A percentile compares a stretch with the other conserved stretches of the same genome.
Evolutionary conservation across 177 flowering plant species (phyloP).

Genomic region (Vitis hybrid): DNA sequence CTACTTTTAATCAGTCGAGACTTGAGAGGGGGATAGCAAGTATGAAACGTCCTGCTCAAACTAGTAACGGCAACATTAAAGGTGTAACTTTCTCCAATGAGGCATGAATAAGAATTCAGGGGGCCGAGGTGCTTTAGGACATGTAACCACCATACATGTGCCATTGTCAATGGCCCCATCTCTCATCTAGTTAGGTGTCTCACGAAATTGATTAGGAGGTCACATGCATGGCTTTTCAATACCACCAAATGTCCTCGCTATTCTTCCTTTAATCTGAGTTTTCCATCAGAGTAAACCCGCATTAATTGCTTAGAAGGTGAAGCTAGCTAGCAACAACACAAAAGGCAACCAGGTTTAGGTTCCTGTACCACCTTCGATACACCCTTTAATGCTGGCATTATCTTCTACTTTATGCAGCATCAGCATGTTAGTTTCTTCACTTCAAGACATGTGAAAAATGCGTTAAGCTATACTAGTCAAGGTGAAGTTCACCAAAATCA

Average conservation of each 20-base stretch:
- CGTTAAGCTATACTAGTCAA: background rate
- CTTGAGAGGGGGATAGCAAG: too few relatives aligned
- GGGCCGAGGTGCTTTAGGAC: background rate
- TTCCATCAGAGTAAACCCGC: background rate
- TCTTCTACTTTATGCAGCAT: background rate
- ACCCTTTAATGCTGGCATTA: background rate
- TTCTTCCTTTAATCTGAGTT: background rate
- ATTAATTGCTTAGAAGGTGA: background rate
- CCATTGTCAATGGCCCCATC: slow-evolving; percentile 2
- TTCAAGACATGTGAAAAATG: background rate
- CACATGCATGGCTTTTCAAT: slow-evolving; percentile 6
- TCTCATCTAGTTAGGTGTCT: slow-evolving; percentile 8
- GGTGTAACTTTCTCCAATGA: background rate
- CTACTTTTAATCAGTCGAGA: too few relatives aligned
- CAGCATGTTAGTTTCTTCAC: background rate
- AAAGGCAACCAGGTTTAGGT: background rate
- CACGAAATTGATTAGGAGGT: slow-evolving; percentile 17
- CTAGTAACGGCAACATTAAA: slow-evolving; percentile 1
- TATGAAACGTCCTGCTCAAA: background rate
- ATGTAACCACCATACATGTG: slow-evolving; percentile 11
- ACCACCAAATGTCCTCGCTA: slow-evolving; percentile 15
- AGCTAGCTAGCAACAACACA: background rate
- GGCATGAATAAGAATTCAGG: background rate
- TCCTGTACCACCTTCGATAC: background rate
- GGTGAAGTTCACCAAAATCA: too few relatives aligned